These are phyloP conservation scores for Fusarium pseudograminearum DNA, from an alignment of 2,329 filamentous ascomycete species.

Conservation along the genomic window DNA sequence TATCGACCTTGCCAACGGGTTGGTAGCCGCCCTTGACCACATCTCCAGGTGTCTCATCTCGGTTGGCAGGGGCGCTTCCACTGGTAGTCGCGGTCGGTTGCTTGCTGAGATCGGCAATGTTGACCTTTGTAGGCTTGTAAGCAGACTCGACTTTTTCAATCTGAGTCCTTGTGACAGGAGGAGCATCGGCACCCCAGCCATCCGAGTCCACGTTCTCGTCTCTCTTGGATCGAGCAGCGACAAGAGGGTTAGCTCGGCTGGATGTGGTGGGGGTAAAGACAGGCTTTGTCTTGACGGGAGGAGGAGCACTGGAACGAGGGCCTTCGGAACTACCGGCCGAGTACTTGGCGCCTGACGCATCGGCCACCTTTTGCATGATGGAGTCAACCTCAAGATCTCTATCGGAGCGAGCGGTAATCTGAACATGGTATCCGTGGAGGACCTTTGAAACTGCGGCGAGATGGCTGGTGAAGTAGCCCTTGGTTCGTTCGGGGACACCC, in stretches of 20 bases:
- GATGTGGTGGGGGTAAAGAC: constrained; percentile 83
- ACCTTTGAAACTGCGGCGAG: constrained; percentile 89
- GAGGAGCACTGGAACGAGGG: constrained; percentile 66
- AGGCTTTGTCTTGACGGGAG: constrained; percentile 86
- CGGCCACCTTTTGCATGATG: constrained; percentile 92
- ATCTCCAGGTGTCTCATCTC: constrained; percentile 64
- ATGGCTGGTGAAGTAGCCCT: constrained; percentile 98
- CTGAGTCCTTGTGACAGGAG: constrained; percentile 86
- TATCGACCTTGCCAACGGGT: constrained; percentile 97
- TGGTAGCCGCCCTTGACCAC: constrained; percentile 90
- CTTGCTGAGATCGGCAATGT: constrained; percentile 85
- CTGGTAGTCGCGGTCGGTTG: constrained; percentile 77
- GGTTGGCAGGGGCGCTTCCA: constrained; percentile 61
- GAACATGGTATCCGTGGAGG: constrained; percentile 96
- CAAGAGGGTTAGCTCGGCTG: constrained; percentile 71
- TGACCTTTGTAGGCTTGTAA: constrained; percentile 95
- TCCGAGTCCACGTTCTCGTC: constrained; percentile 78
- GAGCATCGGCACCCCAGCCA: constrained; percentile 95
- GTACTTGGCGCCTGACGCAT: constrained; percentile 96
- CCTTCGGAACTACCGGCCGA: constrained; percentile 73
- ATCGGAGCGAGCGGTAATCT: constrained; percentile 94
- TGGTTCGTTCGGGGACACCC: constrained; percentile 97
- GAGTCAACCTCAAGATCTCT: constrained; percentile 86
- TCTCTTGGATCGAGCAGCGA: constrained; percentile 72
- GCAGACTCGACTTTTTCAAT: constrained; percentile 92